Base-by-base conservation (phyloP, 345 rosid species). In the Syzygium jambos region DNA sequence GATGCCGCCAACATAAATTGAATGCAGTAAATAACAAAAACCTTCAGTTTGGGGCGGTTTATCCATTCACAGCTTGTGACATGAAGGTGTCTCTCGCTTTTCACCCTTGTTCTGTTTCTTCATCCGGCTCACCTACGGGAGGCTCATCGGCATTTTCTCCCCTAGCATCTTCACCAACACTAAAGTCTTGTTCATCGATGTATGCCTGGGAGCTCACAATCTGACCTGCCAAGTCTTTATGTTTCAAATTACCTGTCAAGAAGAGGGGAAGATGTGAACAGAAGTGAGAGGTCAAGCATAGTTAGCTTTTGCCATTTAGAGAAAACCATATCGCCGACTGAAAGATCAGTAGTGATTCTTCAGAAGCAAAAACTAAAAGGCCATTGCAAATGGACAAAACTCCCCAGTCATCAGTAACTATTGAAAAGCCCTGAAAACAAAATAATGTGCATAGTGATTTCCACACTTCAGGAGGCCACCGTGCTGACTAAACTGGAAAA, bases 121-220 rank as follows among this genome's bases (percentile, higher is more conserved):
- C 53, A 21, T 85, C 85, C 52, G 85, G 87, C 59, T 87, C 92
- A 83, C 65, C 77, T 34, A 52, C 61, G 29, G 91, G 88, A 84
- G 73, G 89, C 87, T 89, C 91, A 25, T 86, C 88, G 34, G 89
- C 91, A 52, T 86, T 88, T n/a, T 88, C 90, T 49, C 73, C 92
- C 52, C 78, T 86, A 29, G 85, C 88, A 89, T 89, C 92, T 68
- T 93, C 96, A 51, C 89, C 93, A n/a, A 73, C 85, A 85, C 88
- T 61, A 54, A 88, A 89, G 53, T 80, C 88, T 65, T 38, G 89
- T 85, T 90, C 94, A 27, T 94, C 96, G 25, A 89, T 85, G 84
- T 96, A 96, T 52, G 92, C 96, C 91, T 96, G 98, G 51, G 99
- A 96, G 90, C 99, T 94, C 89, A 96, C 95, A 85, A 95, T 93